Evolutionary conservation across 2,329 filamentous ascomycete species (phyloP), one percentile per base, ranked within the genome.

Genomic region (Endocalyx cinctus): DNA sequence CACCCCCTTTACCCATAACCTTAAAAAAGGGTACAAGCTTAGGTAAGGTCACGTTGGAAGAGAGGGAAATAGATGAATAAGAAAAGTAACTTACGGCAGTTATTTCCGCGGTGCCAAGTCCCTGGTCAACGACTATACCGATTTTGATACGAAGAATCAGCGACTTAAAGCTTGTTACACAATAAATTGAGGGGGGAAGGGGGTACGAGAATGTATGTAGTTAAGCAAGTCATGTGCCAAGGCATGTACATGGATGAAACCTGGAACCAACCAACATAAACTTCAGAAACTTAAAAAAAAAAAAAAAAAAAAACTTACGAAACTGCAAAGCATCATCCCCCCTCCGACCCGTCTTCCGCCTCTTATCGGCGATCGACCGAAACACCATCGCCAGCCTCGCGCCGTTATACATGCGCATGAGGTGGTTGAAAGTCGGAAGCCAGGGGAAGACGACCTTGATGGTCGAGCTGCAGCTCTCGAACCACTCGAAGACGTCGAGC

Each of bases 41-140:
- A n/a, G n/a, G n/a, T n/a, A 17, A 6, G 10, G 29, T 18, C 6
- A 4, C 25, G 32, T 25, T 14, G 32, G 20, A 15, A 26, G 19
- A 23, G 14, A 30, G 22, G 16, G 19, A 4, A 10, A 14, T 15
- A 3, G 15, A 10, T 5, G 18, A 30, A 19, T 4, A 11, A 23
- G 20, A 30, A 45, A n/a, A 26, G 12, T 17, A 16, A 51, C 55
- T 41, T 38, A 69, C 64, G 13, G 53, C 47, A 22, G 72, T 57
- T 20, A 73, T 66, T 29, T 63, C 55, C 6, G 51, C 45, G 10
- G 68, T 60, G 12, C 50, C 54, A n/a, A 69, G 63, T 5, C 67
- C 72, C 18, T 64, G 53, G 26, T 79, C 73, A 14, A 79, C 61
- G 25, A 77, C n/a, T n/a, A n/a, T n/a, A n/a, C n/a, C n/a, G n/a